Evolutionary conservation across 768 basidiomycete genomes (phyloP), one percentile per base, ranked within the genome.

Genomic region (Russula foetens): DNA sequence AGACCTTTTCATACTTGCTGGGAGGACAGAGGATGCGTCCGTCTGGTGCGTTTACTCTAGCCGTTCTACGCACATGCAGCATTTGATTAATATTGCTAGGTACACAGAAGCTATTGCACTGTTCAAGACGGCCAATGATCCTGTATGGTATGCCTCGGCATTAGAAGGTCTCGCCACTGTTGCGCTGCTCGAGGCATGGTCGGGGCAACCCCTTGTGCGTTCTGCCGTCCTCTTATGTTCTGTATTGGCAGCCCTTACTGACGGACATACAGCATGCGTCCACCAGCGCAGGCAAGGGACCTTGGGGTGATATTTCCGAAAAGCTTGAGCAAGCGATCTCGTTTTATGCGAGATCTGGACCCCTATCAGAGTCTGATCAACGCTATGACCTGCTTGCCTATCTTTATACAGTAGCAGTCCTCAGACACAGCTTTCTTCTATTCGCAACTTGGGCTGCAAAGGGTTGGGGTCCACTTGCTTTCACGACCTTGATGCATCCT

Each of bases 81-180:
- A 52, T 61, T 41, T 45, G 48, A 62, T 66, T 53, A 65, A 58
- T 67, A 24, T 66, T 56, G 60, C 33, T 67, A 92, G 90, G 84
- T 98, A 93, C 72, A 81, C 84, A 54, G 94, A 98, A 75, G 88
- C 93, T 14, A 74, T 92, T 19, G 80, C 80, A 33, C 70, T 90
- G n/a, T 84, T 92, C 67, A 90, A 86, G 71, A 76, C 77, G 1
- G 79, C 83, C 8, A 82, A 84, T 57, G 96, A 98, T 71, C 73
- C 81, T 24, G 77, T 89, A 28, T 99, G 96, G 96, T 88, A 94
- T 70, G 96, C 92, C 0, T 84, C 88, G 14, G 85, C 86, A 0
- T 75, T 92, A 47, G 97, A 99, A 75, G 92, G 92, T 4, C 71
- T 94, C 67, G 90, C 88, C 2, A 89, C 88, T 3, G 77, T 88